Evolutionary conservation across 345 rosid species (phyloP).

Genomic region (Angophora floribunda): DNA sequence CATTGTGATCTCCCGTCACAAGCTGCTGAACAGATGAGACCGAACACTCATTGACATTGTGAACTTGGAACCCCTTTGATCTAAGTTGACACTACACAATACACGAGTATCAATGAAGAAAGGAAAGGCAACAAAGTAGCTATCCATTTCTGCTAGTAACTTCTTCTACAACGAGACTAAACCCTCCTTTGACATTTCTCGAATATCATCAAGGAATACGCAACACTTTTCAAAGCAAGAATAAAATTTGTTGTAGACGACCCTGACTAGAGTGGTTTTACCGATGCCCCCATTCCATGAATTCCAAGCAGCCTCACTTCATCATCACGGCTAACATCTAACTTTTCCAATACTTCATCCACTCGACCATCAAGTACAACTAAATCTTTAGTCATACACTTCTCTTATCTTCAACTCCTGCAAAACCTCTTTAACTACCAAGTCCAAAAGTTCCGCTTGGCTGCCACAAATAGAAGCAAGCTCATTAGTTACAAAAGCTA

Average conservation of each 20-base stretch:
- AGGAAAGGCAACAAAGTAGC: neutral
- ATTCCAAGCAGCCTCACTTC: neutral
- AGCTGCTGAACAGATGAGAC: neutral
- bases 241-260: neutral
- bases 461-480: too few species aligned
- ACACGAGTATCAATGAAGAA: neutral
- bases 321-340: neutral
- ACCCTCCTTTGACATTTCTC: neutral
- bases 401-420: too few species aligned
- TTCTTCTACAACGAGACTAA: too few species aligned
- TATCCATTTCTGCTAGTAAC: too few species aligned
- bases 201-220: constrained; percentile 15
- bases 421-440: too few species aligned
- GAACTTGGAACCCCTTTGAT: neutral
- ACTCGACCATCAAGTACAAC: too few species aligned
- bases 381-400: too few species aligned
- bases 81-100: neutral
- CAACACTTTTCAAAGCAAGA: neutral
- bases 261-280: neutral
- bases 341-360: too few species aligned
- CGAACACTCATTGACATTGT: neutral
- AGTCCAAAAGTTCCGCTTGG: too few species aligned
- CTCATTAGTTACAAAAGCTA: too few species aligned
- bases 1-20: neutral
- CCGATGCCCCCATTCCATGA: neutral